A percentile compares a stretch with the other conserved stretches of the same genome.
Conservation (phyloP, 805 yeast genomes). For the Barnettozyma siamensis region DNA sequence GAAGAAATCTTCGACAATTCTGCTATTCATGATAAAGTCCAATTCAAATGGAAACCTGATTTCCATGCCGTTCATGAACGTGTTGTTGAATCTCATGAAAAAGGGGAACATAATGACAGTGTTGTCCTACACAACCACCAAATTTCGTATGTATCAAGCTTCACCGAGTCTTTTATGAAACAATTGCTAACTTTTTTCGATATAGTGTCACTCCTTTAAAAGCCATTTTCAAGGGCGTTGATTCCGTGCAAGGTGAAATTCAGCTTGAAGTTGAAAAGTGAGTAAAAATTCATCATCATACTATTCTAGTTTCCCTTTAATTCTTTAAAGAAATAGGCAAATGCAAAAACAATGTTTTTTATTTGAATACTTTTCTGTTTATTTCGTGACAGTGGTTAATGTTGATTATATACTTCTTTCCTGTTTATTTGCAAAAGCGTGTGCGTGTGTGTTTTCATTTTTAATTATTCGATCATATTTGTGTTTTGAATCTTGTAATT, state of each 20-base stretch:
- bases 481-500: too few relatives aligned
- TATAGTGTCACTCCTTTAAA: conserved; percentile 60
- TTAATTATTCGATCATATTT: too few relatives aligned
- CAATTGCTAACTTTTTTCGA: too few relatives aligned
- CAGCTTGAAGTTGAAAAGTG: conserved; percentile 26
- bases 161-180: too few relatives aligned
- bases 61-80: conserved; percentile 60
- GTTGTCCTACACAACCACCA: conserved; percentile 27
- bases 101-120: conserved; percentile 24
- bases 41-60: conserved; percentile 81
- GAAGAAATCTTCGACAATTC: conserved; percentile 44
- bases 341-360: too few relatives aligned
- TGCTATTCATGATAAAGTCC: conserved; percentile 36
- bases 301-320: not conserved
- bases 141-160: conserved; percentile 25
- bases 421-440: not conserved
- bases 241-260: conserved; percentile 49
- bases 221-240: conserved; percentile 63
- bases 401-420: too few relatives aligned
- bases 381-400: too few relatives aligned
- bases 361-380: too few relatives aligned
- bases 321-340: not conserved
- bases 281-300: conserved; percentile 9
- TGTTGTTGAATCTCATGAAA: conserved; percentile 32
- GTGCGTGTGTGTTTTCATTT: too few relatives aligned